Evolutionary conservation across 495 filamentous ascomycete species (phyloP), one percentile per base, ranked within the genome.

Genomic region (Hyaloscypha bicolor): DNA sequence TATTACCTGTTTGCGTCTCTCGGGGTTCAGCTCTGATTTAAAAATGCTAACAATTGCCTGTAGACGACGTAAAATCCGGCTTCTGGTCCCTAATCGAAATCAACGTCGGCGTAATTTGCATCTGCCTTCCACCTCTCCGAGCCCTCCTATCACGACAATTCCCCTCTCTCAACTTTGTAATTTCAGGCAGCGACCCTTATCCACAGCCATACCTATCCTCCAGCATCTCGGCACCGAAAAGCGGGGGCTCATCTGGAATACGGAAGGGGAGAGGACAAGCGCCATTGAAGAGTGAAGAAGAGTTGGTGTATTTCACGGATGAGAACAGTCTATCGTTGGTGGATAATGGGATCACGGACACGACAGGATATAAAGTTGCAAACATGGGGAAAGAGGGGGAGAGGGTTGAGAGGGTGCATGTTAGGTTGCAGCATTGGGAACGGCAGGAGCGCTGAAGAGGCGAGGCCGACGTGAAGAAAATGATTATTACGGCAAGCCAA

Each of bases 41-140:
- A 29, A 0, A 52, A 14, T 31, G 30, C 29, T 31, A 5, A 19
- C n/a, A 19, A 19, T 31, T 63, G 11, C 19, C 25, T 22, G 9
- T 30, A 63, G 61, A 63, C 32, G 61, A 63, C 61, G 30, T 63
- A 19, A 63, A 63, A 9, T 63, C 61, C 22, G 61, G 61, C 42
- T 63, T 55, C 25, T 63, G 61, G 61, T 63, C 61, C 30, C 22
- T 63, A 2, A 63, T 63, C 29, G 61, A 63, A 55, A 63, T 55
- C 42, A 63, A 63, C 30, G 45, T 63, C 25, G 61, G 61, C 25
- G 61, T 63, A 4, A 63, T 63, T 33, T 63, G 61, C 31, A 37
- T 63, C 25, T 63, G 61, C 42, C 48, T 63, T 19, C 61, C 61
- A 53, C 61, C 61, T 6, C 61, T 63, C 22, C 61, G 61, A 11